phyloP scores from a whole-genome alignment of 768 basidiomycete species.

The Hemileccinum impolitum region DNA sequence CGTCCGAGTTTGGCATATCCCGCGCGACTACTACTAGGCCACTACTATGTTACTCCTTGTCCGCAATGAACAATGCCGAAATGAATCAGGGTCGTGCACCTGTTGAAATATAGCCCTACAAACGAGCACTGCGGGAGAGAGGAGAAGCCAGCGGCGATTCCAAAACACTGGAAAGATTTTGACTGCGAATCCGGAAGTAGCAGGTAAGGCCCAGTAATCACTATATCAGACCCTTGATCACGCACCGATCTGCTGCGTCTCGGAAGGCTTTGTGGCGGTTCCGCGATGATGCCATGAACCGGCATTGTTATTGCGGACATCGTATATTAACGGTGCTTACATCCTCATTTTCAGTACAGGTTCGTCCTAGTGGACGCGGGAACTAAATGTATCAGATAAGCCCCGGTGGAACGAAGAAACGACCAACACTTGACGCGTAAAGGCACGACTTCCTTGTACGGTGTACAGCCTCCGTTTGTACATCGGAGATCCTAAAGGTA shows the following conservation, averaged over 20 bases:
- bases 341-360: constrained; percentile 5
- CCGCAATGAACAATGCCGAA: constrained; percentile 24
- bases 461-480: constrained; percentile 7
- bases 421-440: not conserved
- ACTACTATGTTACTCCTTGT: too few species aligned
- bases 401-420: constrained; percentile 6
- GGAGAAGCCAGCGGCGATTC: constrained; percentile 22
- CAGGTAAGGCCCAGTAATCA: constrained; percentile 20
- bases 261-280: constrained; percentile 28
- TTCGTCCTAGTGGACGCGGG: constrained; percentile 3
- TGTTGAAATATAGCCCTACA: constrained; percentile 5
- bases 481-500: constrained; percentile 12
- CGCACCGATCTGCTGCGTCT: constrained; percentile 25
- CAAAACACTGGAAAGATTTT: constrained; percentile 17
- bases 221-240: constrained; percentile 25
- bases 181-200: constrained; percentile 29
- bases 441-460: constrained; percentile 4
- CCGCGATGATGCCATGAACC: constrained; percentile 20
- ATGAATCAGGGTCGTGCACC: constrained; percentile 28
- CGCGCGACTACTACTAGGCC: too few species aligned
- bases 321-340: constrained; percentile 18
- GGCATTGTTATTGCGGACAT: constrained; percentile 22
- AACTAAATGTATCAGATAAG: not conserved
- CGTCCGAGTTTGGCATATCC: not conserved
- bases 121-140: constrained; percentile 1